Evolutionary conservation across 768 basidiomycete species (phyloP).

Genomic region (Pisolithus tinctorius): DNA sequence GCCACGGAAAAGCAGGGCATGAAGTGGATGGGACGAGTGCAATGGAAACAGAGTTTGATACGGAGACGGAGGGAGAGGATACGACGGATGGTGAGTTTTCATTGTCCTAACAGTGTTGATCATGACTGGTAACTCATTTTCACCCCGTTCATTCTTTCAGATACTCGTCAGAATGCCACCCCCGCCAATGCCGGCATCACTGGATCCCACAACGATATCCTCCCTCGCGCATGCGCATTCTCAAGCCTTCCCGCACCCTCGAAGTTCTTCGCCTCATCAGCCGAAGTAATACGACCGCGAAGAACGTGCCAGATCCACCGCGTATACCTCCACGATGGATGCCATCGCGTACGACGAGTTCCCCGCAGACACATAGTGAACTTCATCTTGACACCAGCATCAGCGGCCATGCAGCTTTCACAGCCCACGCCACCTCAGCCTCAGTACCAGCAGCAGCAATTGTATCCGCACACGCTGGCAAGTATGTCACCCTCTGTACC

Average conservation of each 20-base stretch:
- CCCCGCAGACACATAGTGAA: constrained; percentile 7
- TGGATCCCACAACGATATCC: constrained; percentile 34
- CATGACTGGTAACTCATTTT: constrained; percentile 7
- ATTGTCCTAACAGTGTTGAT: background rate
- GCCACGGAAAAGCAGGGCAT: constrained; percentile 1
- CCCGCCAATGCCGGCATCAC: constrained; percentile 40
- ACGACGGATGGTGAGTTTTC: constrained; percentile 14
- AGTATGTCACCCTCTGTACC: constrained; percentile 36
- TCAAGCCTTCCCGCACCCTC: background rate
- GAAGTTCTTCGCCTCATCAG: constrained; percentile 16
- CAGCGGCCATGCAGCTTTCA: background rate
- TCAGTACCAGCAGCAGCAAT: background rate
- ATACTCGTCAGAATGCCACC: constrained; percentile 43
- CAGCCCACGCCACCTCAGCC: background rate
- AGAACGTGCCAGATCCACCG: constrained; percentile 8
- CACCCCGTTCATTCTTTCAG: constrained; percentile 16
- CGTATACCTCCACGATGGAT: constrained; percentile 6
- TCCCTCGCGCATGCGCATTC: constrained; percentile 19
- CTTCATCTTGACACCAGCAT: background rate
- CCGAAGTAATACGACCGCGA: constrained; percentile 2
- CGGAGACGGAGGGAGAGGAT: constrained; percentile 24
- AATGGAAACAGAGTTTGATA: constrained; percentile 27
- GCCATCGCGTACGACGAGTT: constrained; percentile 5
- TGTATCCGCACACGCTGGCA: constrained; percentile 1
- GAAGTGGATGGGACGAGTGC: constrained; percentile 14